phyloP scores from a whole-genome alignment of 305 asterid species.

The Fraxinus sp. region DNA sequence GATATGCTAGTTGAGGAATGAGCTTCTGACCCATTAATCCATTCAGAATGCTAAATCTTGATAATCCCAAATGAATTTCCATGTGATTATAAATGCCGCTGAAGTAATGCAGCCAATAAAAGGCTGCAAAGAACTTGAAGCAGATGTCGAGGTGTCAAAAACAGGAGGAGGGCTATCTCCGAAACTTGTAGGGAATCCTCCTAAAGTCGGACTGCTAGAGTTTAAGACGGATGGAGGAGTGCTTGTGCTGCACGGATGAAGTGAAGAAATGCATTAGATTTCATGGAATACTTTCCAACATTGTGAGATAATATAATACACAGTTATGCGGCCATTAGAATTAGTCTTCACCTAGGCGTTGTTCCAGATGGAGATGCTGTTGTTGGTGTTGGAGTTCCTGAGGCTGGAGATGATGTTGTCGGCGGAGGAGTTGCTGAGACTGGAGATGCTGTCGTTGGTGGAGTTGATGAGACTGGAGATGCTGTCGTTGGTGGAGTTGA shows the following conservation, averaged over 20 bases:
- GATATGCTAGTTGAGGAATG: conserved; percentile 18
- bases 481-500: conserved; percentile 29
- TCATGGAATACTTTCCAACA: neutral
- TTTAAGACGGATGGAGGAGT: conserved; percentile 48
- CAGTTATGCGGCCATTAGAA: neutral
- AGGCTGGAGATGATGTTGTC: conserved; percentile 39
- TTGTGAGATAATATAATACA: neutral
- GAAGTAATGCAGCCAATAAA: conserved; percentile 37
- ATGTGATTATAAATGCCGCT: conserved; percentile 33
- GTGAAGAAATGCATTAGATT: neutral
- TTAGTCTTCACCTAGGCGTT: conserved; percentile 38
- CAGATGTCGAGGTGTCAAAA: conserved; percentile 37
- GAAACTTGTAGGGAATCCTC: conserved; percentile 45
- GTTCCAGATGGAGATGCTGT: conserved; percentile 39
- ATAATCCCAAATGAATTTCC: conserved; percentile 26
- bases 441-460: conserved; percentile 37
- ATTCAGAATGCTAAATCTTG: conserved; percentile 16
- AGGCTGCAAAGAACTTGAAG: conserved; percentile 42
- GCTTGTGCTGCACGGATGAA: conserved; percentile 30
- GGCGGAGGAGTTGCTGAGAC: conserved; percentile 35
- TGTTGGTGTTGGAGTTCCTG: conserved; percentile 24
- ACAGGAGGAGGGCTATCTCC: conserved; percentile 45
- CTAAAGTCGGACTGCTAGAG: conserved; percentile 50
- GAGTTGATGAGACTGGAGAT: conserved; percentile 27
- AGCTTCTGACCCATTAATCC: conserved; percentile 21